A percentile compares a stretch with the other conserved stretches of the same genome.
Evolutionary conservation across 2,329 filamentous ascomycete genomes (phyloP).

Genomic region (Neopestalotiopsis sp.): DNA sequence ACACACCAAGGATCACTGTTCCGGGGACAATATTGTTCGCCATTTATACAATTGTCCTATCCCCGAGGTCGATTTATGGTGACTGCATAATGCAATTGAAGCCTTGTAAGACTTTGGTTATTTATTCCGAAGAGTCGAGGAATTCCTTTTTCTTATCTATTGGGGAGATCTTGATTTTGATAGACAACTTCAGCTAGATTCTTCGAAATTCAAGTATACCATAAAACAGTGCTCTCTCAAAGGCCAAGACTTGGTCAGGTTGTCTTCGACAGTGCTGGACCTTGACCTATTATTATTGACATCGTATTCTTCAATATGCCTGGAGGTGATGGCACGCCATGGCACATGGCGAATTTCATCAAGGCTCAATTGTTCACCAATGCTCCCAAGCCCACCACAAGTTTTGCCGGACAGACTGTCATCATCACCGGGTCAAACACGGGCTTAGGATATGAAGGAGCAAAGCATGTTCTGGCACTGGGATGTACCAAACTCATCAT

Average conservation of each 20-base stretch:
- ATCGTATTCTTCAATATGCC: background rate
- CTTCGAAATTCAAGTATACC: no score
- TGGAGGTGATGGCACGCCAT: conserved; percentile 3
- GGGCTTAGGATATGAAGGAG: background rate
- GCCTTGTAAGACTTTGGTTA: no score
- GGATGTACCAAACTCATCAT: conserved; percentile 11
- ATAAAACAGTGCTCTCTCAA: no score
- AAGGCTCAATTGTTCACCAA: background rate
- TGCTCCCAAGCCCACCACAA: background rate
- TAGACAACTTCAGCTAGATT: background rate
- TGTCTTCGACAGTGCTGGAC: no score
- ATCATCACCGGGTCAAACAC: conserved; percentile 16
- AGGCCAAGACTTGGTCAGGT: no score
- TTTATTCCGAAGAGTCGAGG: no score
- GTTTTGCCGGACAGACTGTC: background rate
- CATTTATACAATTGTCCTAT: background rate
- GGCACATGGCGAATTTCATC: conserved; percentile 8
- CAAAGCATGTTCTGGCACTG: background rate
- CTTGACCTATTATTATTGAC: no score
- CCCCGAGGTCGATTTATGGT: background rate
- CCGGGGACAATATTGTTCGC: background rate
- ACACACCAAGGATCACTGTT: background rate
- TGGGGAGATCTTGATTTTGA: background rate
- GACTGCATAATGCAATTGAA: no score
- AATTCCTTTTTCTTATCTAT: background rate